These are phyloP conservation scores for Cerrena zonata DNA, from an alignment of 1,284 basidiomycete species.

Conservation along the genomic window DNA sequence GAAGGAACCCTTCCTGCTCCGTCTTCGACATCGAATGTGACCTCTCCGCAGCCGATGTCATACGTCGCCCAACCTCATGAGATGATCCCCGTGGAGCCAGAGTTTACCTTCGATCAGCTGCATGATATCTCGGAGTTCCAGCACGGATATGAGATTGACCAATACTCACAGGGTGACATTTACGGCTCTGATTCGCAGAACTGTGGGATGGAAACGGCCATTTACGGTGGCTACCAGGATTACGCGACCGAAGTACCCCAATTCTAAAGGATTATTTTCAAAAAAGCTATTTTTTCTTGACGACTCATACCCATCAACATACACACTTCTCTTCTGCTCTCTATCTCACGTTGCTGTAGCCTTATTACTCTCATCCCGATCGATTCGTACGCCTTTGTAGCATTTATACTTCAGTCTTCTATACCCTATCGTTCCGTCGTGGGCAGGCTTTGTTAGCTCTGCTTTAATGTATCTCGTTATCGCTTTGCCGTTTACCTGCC, in stretches of 20 bases:
- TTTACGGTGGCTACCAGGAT: not conserved
- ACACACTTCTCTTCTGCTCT: not conserved
- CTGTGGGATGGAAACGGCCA: not conserved
- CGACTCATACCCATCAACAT: not conserved
- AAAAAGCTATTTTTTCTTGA: not conserved
- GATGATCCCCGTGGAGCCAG: not conserved
- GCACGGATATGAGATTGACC: not conserved
- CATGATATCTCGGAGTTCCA: too few relatives aligned
- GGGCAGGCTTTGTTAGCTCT: not conserved
- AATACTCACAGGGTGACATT: not conserved
- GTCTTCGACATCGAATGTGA: constrained; percentile 8
- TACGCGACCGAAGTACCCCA: not conserved
- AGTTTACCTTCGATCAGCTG: not conserved
- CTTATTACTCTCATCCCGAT: not conserved
- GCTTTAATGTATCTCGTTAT: not conserved
- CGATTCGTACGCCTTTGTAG: not conserved
- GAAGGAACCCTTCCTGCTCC: constrained; percentile 29
- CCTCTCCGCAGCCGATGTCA: constrained; percentile 24
- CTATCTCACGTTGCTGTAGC: too few relatives aligned
- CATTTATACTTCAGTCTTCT: not conserved
- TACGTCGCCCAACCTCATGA: not conserved
- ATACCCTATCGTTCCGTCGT: not conserved
- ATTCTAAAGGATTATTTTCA: not conserved
- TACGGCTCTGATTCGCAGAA: not conserved
- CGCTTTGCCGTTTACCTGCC: not conserved